These are phyloP conservation scores for Sclerotinia sclerotiorum DNA, from an alignment of 2,329 filamentous ascomycete species.

Conservation along the genomic window DNA sequence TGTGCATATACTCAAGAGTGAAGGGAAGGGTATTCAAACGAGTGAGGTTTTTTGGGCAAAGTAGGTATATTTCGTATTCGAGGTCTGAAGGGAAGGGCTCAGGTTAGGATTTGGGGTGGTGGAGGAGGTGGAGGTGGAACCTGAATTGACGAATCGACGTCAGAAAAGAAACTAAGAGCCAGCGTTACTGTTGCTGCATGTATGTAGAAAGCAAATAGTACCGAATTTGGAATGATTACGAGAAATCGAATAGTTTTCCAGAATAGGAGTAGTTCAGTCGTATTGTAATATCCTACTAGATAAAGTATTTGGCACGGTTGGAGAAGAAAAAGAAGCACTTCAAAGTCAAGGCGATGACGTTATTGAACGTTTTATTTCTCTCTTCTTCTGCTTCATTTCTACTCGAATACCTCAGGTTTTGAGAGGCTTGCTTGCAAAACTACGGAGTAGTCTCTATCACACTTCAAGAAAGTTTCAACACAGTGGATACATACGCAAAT, in stretches of 20 bases:
- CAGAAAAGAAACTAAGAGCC: neutral
- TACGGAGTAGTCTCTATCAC: too few species aligned
- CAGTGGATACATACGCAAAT: too few species aligned
- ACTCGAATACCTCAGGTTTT: too few species aligned
- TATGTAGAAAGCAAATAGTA: neutral
- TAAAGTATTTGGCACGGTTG: neutral
- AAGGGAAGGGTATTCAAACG: neutral
- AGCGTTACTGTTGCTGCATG: neutral
- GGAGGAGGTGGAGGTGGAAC: constrained; percentile 1
- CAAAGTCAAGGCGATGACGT: neutral
- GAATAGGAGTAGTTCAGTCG: neutral
- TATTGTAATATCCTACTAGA: neutral
- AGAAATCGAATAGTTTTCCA: neutral
- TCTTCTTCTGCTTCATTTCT: neutral
- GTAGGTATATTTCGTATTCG: neutral
- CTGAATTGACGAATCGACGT: neutral
- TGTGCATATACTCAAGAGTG: neutral
- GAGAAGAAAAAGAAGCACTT: neutral
- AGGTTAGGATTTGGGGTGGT: neutral
- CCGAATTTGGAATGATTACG: neutral
- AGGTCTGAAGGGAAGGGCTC: neutral
- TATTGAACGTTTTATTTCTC: neutral
- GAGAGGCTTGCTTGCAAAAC: too few species aligned
- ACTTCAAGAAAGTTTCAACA: too few species aligned
- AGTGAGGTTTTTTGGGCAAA: neutral